Evolutionary conservation across 495 filamentous ascomycete genomes (phyloP).

Genomic region (Venustampulla echinocandica): DNA sequence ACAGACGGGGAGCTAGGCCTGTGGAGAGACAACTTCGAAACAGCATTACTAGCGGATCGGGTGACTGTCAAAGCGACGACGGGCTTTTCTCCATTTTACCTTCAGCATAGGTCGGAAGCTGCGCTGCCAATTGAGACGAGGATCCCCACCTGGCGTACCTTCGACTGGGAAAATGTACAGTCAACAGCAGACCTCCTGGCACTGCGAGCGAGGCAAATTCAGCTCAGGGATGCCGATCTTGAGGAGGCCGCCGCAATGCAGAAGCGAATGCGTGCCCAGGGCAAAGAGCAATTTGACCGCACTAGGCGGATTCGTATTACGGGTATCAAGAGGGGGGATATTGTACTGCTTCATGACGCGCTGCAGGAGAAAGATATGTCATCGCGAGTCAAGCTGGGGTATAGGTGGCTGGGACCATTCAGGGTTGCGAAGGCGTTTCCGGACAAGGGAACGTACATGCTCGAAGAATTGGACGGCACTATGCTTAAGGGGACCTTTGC

Average conservation of each 20-base stretch:
- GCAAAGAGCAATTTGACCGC: neutral
- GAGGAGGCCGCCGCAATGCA: neutral
- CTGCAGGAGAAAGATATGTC: neutral
- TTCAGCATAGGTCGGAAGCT: neutral
- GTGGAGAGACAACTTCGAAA: neutral
- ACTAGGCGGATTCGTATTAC: neutral
- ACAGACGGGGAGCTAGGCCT: neutral
- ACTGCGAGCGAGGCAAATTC: neutral
- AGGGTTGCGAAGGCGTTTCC: neutral
- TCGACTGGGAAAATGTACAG: neutral
- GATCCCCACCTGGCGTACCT: neutral
- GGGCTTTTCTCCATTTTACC: neutral
- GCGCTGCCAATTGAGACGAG: neutral
- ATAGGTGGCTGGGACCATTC: neutral
- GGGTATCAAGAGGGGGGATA: neutral
- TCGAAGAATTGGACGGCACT: neutral
- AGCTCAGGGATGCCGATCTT: neutral
- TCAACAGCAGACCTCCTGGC: neutral
- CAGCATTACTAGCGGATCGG: neutral
- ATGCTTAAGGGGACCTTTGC: neutral
- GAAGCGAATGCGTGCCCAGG: neutral
- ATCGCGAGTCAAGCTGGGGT: neutral
- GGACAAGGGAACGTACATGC: neutral
- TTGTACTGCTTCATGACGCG: constrained; percentile 1
- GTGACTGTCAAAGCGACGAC: neutral